These are phyloP conservation scores for Chlamydomonas sp. DNA, from an alignment of 139 green algal species.

Conservation along the genomic window DNA sequence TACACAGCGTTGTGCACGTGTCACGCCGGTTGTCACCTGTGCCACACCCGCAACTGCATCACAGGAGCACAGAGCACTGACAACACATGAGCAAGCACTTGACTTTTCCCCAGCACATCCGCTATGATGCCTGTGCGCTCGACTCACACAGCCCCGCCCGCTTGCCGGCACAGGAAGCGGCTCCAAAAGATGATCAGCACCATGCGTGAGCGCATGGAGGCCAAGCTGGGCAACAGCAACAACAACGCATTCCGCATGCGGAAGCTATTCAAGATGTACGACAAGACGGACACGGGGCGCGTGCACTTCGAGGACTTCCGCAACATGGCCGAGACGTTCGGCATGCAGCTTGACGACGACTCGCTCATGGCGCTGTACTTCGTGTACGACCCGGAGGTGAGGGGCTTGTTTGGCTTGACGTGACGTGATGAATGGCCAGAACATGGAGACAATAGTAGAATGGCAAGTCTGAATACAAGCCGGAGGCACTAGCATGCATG, in stretches of 20 bases:
- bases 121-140: too few species aligned
- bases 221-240: constrained; percentile 80
- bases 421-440: background rate
- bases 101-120: too few species aligned
- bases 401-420: background rate
- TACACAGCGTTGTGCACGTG: too few species aligned
- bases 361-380: constrained; percentile 79
- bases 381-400: constrained; percentile 62
- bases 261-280: constrained; percentile 85
- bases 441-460: too few species aligned
- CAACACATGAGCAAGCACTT: too few species aligned
- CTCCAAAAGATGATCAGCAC: constrained; percentile 79
- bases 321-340: constrained; percentile 83
- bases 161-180: constrained; percentile 62
- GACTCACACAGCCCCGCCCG: background rate
- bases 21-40: too few species aligned
- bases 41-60: too few species aligned
- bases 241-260: constrained; percentile 86
- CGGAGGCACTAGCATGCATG: too few species aligned
- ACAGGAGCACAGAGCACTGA: background rate
- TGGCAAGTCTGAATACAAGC: too few species aligned
- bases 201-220: constrained; percentile 82
- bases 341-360: constrained; percentile 91
- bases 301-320: constrained; percentile 84
- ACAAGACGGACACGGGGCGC: constrained; percentile 69